A percentile compares a stretch with the other conserved stretches of the same genome.
Conservation (phyloP, 129 eudicot species). For the Logfia minima region DNA sequence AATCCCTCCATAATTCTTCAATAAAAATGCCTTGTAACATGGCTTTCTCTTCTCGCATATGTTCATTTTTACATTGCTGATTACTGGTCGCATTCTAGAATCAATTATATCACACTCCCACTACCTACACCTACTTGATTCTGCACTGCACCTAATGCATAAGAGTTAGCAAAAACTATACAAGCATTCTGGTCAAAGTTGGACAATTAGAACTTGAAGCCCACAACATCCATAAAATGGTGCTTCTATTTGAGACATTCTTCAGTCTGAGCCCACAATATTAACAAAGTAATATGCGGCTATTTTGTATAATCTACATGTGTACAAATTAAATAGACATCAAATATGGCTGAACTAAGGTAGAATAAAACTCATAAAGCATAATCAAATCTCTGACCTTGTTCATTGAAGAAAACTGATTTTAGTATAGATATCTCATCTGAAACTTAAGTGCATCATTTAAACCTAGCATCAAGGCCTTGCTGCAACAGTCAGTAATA, state of each 20-base stretch:
- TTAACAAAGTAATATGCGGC: background rate
- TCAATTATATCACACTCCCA: background rate
- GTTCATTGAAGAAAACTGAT: too few species aligned
- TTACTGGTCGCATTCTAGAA: background rate
- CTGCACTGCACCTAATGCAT: background rate
- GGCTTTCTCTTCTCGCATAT: background rate
- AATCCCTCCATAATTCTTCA: background rate
- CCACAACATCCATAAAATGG: conserved; percentile 2
- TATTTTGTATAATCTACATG: background rate
- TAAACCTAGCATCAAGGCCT: too few species aligned
- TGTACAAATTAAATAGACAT: background rate
- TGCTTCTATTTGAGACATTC: background rate
- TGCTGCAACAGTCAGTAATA: too few species aligned
- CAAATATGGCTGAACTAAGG: background rate
- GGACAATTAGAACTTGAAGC: background rate
- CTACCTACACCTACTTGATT: background rate
- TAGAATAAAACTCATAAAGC: background rate
- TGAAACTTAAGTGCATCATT: too few species aligned
- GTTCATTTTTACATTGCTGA: background rate
- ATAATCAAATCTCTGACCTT: background rate
- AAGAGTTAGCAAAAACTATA: background rate
- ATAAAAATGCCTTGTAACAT: background rate
- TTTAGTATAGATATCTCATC: too few species aligned
- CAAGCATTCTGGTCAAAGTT: background rate
- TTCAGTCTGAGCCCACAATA: background rate